Evolutionary conservation across 2,329 filamentous ascomycete species (phyloP), one percentile per base, ranked within the genome.

Genomic region (Emericellopsis atlantica): DNA sequence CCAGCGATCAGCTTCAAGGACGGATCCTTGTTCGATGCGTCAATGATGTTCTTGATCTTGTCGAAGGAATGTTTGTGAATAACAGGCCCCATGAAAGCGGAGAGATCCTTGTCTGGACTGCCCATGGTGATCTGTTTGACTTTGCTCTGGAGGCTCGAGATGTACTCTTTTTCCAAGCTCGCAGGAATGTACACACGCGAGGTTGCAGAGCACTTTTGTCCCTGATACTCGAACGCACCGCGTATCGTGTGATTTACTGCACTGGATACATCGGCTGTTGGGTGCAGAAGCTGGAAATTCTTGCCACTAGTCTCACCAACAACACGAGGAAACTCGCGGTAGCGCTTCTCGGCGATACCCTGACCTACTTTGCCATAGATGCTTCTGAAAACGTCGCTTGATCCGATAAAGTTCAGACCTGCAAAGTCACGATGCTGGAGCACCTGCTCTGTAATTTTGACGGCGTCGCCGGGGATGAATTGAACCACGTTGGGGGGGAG

Each of bases 161-260:
- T 52, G 11, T 62, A 45, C 47, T 66, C 59, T 12, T 61, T 49
- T 2, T 62, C 57, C 18, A 63, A 50, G 26, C 64, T 66, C 37
- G 54, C 49, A 5, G 79, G 72, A 32, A 79, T 68, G 56, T 77
- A 80, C 40, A 76, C 55, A 5, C 68, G 59, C 9, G 67, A 70
- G 10, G 61, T 66, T 21, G 68, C 68, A 35, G 64, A 69, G 57
- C 68, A 72, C 54, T 72, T 72, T 46, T 71, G 67, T 16, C 68
- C 68, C 44, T 67, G 62, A 51, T 66, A 72, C 52, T 72, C 68
- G 45, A 70, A 72, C 0, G 66, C 61, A 15, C 61, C 65, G 18
- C 67, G 62, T 37, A 70, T 60, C 3, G 67, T 69, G 45, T 69
- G 61, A 33, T 62, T 50, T 9, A 57, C 67, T 1, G 66, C 66